A percentile compares a stretch with the other conserved stretches of the same genome.
Evolutionary conservation across 495 filamentous ascomycete species (phyloP).

Genomic region (Podospora sp.): DNA sequence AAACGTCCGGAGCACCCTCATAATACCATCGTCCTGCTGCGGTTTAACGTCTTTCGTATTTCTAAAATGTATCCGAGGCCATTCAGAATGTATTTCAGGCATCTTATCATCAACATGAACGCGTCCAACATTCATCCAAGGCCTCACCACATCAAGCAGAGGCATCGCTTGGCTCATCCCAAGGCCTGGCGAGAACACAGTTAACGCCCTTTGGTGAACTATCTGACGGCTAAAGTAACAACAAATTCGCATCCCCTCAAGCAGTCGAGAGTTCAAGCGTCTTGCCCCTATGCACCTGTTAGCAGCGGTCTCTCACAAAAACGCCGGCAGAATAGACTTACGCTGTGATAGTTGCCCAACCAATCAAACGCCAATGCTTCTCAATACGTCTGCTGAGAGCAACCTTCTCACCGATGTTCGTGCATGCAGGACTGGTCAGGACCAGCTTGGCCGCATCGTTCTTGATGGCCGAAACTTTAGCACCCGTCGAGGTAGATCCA

Average conservation of each 20-base stretch:
- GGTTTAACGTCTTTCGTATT: too few relatives aligned
- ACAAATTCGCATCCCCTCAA: background rate
- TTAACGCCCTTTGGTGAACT: background rate
- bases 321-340: conserved; percentile 33
- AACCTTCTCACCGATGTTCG: conserved; percentile 95
- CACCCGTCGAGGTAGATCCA: conserved; percentile 91
- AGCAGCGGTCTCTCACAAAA: background rate
- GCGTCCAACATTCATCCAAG: too few relatives aligned
- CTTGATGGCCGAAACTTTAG: conserved; percentile 94
- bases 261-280: conserved; percentile 13
- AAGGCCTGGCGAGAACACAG: background rate
- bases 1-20: too few relatives aligned
- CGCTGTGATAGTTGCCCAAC: conserved; percentile 87
- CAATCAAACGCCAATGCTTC: conserved; percentile 98
- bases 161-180: too few relatives aligned
- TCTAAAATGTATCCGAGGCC: too few relatives aligned
- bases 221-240: background rate
- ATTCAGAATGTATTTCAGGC: too few relatives aligned
- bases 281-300: conserved; percentile 24
- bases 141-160: too few relatives aligned
- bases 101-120: too few relatives aligned
- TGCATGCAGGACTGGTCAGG: conserved; percentile 88
- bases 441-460: conserved; percentile 85
- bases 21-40: too few relatives aligned
- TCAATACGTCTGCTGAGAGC: conserved; percentile 94